These are phyloP conservation scores for Wickerhamomyces sydowiorum DNA, from an alignment of 805 yeast species.

Conservation along the genomic window DNA sequence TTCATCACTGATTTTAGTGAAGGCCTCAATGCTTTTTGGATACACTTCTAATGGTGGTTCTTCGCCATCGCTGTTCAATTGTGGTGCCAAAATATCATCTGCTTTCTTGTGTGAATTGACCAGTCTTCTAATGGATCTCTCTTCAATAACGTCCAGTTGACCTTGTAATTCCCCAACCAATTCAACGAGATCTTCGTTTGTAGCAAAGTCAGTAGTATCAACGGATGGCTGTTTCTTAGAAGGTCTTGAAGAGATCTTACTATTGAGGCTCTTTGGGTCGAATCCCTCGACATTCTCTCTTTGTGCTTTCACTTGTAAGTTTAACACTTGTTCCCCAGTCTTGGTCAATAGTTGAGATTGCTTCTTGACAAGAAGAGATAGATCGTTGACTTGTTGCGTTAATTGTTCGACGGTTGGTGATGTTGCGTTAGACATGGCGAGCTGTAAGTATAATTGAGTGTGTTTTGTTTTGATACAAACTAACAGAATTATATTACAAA, in stretches of 20 bases:
- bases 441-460: too few relatives aligned
- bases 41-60: slow-evolving; percentile 46
- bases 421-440: neutral
- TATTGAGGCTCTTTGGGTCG: slow-evolving; percentile 11
- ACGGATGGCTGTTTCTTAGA: slow-evolving; percentile 5
- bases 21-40: slow-evolving; percentile 55
- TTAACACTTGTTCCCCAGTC: slow-evolving; percentile 76
- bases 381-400: slow-evolving; percentile 39
- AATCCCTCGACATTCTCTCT: slow-evolving; percentile 31
- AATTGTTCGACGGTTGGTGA: slow-evolving; percentile 22
- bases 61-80: slow-evolving; percentile 78
- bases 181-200: slow-evolving; percentile 81
- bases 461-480: too few relatives aligned
- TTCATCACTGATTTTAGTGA: slow-evolving; percentile 39
- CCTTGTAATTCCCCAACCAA: slow-evolving; percentile 87
- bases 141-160: slow-evolving; percentile 75
- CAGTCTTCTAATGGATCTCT: slow-evolving; percentile 66
- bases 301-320: slow-evolving; percentile 56
- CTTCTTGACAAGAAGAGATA: slow-evolving; percentile 51
- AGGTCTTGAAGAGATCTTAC: slow-evolving; percentile 3
- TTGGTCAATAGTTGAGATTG: slow-evolving; percentile 62
- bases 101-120: slow-evolving; percentile 49
- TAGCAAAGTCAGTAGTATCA: slow-evolving; percentile 56
- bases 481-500: too few relatives aligned
- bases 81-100: slow-evolving; percentile 50